Base-by-base conservation (phyloP, 345 rosid species). In the Reutealis trisperma region DNA sequence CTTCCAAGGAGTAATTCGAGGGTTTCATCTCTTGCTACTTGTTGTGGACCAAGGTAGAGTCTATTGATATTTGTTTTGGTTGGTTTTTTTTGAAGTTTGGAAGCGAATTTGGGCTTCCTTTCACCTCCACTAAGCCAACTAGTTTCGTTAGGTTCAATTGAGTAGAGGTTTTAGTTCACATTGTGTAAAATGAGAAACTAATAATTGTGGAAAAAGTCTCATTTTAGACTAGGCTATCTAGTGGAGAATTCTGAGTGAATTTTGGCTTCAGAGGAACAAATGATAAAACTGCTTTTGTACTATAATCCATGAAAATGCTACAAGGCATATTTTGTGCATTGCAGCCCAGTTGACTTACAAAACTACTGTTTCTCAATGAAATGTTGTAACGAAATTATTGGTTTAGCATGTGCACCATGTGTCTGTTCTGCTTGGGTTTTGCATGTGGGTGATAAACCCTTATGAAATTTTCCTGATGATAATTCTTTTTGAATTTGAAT, bases 21-120 rank as follows among this genome's bases (percentile, higher is more conserved):
- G 89, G 99, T 96, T 87, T 96, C 99, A 34, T 96, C 99, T 21
- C 97, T 96, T 16, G 98, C 99, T 57, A 96, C 99, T 19, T 96
- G 99, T 73, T 96, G 99, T 52, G 99, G 99, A 77, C 97, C 97
- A 11, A 94, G 99, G 98, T 94, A 84, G n/a, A 81, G 75, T 71
- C 32, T n/a, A 47, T 30, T 49, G 6, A 61, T 74, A 21, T 27
- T 22, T 59, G 22, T 45, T 45, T 41, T 55, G 37, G 54, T 27
- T 52, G 13, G 34, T 4, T 19, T 19, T 21, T 27, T 44, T 70
- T 45, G 24, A 25, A 24, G 37, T 15, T 25, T 61, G 58, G 41
- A 37, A 37, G 41, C 5, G 41, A 37, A 6, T 37, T 37, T 37
- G 41, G 41, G 41, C 6, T 5, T 37, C 6, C 6, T 37, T 37